Evolutionary conservation across 768 basidiomycete genomes (phyloP).

Genomic region (Lactarius deliciosus): DNA sequence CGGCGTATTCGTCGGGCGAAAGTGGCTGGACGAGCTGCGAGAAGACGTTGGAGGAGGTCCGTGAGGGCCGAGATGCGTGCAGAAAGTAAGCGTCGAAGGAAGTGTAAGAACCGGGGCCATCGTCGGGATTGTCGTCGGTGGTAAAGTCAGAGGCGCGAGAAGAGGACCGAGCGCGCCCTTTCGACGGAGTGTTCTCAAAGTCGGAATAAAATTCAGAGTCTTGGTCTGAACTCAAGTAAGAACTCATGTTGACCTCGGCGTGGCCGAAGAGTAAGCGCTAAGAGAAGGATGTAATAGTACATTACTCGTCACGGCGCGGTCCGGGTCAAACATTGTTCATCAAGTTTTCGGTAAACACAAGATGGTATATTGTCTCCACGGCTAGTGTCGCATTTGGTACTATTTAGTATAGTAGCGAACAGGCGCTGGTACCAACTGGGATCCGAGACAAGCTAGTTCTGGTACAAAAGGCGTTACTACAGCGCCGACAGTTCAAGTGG

Average conservation of each 20-base stretch:
- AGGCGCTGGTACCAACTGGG: not conserved
- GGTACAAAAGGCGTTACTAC: not conserved
- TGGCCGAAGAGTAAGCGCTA: not conserved
- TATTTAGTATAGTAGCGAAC: not conserved
- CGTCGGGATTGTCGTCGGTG: conserved; percentile 31
- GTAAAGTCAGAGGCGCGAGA: conserved; percentile 32
- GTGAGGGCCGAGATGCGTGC: conserved; percentile 56
- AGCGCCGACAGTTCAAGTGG: not conserved
- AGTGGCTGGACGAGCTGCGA: conserved; percentile 72
- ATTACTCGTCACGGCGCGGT: not conserved
- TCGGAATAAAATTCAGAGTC: conserved; percentile 21
- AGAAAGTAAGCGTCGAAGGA: conserved; percentile 87
- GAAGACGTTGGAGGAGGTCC: conserved; percentile 80
- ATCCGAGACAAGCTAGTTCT: not conserved
- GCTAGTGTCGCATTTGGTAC: not conserved
- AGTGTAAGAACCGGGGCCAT: conserved; percentile 55
- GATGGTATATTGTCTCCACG: no score
- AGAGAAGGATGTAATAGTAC: not conserved
- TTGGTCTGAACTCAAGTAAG: conserved; percentile 13
- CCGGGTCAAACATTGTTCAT: not conserved
- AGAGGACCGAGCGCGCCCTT: conserved; percentile 22
- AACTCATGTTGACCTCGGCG: not conserved
- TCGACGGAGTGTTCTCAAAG: conserved; percentile 21
- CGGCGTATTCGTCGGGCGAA: conserved; percentile 58
- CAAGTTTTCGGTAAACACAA: no score